phyloP scores from a whole-genome alignment of 1,284 basidiomycete genomes.

The Heterobasidion occidentale region DNA sequence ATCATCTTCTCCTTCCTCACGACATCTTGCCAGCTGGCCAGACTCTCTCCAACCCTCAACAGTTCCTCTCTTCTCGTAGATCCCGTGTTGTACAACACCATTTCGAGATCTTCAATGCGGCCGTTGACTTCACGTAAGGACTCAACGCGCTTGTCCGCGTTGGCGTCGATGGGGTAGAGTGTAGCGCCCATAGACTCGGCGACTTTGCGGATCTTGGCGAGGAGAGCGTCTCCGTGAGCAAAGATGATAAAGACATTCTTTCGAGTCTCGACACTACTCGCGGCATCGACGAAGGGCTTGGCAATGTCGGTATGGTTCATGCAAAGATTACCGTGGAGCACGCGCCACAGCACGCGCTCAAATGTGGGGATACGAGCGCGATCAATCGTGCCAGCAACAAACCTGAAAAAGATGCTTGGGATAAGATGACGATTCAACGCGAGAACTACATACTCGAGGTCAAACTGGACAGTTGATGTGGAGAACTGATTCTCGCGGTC shows the following conservation, averaged over 20 bases:
- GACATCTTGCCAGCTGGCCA: slow-evolving; percentile 91
- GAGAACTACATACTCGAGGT: slow-evolving; percentile 65
- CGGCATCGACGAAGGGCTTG: slow-evolving; percentile 87
- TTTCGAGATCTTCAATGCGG: slow-evolving; percentile 90
- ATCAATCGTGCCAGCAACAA: slow-evolving; percentile 96
- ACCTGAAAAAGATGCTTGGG: slow-evolving; percentile 36
- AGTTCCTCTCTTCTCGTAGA: slow-evolving; percentile 82
- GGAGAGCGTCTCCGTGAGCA: slow-evolving; percentile 89
- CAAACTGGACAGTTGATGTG: slow-evolving; percentile 55
- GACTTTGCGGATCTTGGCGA: slow-evolving; percentile 97
- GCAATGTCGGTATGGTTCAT: slow-evolving; percentile 99
- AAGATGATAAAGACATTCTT: slow-evolving; percentile 99
- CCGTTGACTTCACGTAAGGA: slow-evolving; percentile 84
- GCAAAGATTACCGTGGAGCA: slow-evolving; percentile 95
- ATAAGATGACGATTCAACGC: neutral
- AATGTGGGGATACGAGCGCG: slow-evolving; percentile 89
- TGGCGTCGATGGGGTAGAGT: slow-evolving; percentile 93
- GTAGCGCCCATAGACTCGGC: slow-evolving; percentile 98
- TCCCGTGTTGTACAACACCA: slow-evolving; percentile 88
- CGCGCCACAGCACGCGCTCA: slow-evolving; percentile 97
- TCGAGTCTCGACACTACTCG: slow-evolving; percentile 73
- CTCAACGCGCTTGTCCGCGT: slow-evolving; percentile 86
- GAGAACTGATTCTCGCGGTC: slow-evolving; percentile 70
- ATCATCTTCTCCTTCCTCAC: too few relatives aligned
- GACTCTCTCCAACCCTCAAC: slow-evolving; percentile 77